These are phyloP conservation scores for Neospora caninum DNA, from an alignment of 169 alveolate genomes.

Conservation along the genomic window DNA sequence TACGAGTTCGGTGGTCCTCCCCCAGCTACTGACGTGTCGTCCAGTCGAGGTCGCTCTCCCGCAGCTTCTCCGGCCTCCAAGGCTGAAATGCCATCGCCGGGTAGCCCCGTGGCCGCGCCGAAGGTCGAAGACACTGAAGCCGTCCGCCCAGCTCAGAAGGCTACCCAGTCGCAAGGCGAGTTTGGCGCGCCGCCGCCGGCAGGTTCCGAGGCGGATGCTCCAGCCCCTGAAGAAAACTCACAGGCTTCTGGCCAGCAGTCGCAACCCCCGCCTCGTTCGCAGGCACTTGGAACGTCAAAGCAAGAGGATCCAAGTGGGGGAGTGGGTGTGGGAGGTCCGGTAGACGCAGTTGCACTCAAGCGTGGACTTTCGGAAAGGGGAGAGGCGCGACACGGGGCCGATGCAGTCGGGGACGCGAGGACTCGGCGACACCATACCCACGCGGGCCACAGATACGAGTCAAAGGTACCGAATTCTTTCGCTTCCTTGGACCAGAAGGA, in stretches of 20 bases:
- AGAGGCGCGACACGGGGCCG: neutral
- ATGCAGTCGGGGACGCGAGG: neutral
- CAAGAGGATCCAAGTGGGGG: neutral
- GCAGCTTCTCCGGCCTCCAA: neutral
- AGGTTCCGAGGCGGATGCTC: neutral
- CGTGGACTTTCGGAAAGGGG: neutral
- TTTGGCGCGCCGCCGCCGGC: neutral
- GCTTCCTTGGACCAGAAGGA: conserved; percentile 15
- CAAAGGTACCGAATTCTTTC: neutral
- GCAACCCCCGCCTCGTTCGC: too few species aligned
- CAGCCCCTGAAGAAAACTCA: neutral
- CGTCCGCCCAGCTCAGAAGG: neutral
- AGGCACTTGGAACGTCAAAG: neutral
- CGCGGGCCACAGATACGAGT: neutral
- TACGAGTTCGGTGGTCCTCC: neutral
- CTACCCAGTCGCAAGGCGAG: neutral
- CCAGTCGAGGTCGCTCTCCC: neutral
- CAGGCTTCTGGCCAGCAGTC: neutral
- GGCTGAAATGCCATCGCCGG: neutral
- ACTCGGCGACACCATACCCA: neutral
- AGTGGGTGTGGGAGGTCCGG: neutral
- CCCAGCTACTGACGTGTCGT: neutral
- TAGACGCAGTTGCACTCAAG: too few species aligned
- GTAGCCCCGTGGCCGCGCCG: neutral
- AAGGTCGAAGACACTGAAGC: neutral